Base-by-base conservation (phyloP, 2,329 filamentous ascomycete species). In the Aspergillus chevalieri region DNA sequence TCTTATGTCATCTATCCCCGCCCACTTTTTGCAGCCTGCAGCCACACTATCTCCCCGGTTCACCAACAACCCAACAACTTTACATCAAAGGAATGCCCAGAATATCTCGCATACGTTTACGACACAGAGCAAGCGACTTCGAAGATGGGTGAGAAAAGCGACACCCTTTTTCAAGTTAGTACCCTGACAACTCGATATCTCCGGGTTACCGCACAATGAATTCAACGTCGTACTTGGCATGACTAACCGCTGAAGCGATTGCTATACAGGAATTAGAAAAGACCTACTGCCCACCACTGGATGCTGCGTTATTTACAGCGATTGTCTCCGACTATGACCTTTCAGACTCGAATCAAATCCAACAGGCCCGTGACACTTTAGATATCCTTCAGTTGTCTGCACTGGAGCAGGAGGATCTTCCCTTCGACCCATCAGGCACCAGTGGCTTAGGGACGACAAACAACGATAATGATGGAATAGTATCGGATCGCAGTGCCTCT, bases 351-450 rank as follows among this genome's bases (percentile, higher is more conserved):
- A 65, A 70, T 1, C 73, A 83, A 39, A 72, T 83, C 28, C 62
- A 77, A 2, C 70, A 74, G 8, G 82, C 84, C 2, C 78, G 79
- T 26, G 64, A 72, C n/a, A 76, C 79, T 0, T 75, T 96, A 1
- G 76, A 86, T n/a, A 67, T 71, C 1, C 70, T 96, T 12, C 86
- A 85, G 46, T 73, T 80, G 26, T 74, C 79, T 50, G 89, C 86
- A 0, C 86, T 93, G 64, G 87, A 93, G 61, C 79, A 83, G 14
- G 83, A 81, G 8, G 56, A 68, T 46, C 52, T 68, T 4, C 84
- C 83, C 0, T 95, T 95, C 62, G 89, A 93, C 57, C 81, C 87
- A 0, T 89, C 86, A 28, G 89, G 86, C 2, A 81, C 85, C 22
- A 80, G 83, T 24, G 79, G 77, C 10, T 59, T 65, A 38, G 62